These are phyloP conservation scores for Dothistroma septosporum DNA, from an alignment of 2,329 filamentous ascomycete species.

Conservation along the genomic window DNA sequence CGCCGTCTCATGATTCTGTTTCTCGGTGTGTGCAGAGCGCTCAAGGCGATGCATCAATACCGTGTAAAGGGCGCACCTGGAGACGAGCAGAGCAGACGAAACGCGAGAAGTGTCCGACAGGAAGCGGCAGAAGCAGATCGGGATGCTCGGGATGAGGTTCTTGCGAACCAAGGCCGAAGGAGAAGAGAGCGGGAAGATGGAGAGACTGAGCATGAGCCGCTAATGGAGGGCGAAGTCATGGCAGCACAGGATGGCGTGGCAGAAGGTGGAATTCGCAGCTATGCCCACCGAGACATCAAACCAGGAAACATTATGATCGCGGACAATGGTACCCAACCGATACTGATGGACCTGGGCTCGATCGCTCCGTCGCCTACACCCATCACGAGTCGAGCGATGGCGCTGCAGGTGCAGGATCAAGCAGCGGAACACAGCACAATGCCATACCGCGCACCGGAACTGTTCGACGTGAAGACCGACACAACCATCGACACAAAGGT, in stretches of 20 bases:
- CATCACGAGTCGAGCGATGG: slow-evolving; percentile 84
- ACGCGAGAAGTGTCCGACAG: slow-evolving; percentile 52
- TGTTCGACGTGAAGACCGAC: slow-evolving; percentile 96
- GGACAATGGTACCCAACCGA: slow-evolving; percentile 79
- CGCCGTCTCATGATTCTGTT: slow-evolving; percentile 83
- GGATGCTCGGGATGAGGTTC: slow-evolving; percentile 43
- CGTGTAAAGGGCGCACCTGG: slow-evolving; percentile 57
- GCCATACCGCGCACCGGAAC: slow-evolving; percentile 94
- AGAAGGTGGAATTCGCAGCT: slow-evolving; percentile 68
- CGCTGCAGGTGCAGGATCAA: slow-evolving; percentile 86
- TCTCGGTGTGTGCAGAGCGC: slow-evolving; percentile 80
- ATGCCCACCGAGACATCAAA: slow-evolving; percentile 95
- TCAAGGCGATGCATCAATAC: slow-evolving; percentile 91
- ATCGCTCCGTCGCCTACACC: slow-evolving; percentile 80
- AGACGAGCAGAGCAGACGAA: slow-evolving; percentile 47
- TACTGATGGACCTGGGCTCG: slow-evolving; percentile 96
- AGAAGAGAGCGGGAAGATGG: slow-evolving; percentile 46
- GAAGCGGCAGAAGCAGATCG: slow-evolving; percentile 55
- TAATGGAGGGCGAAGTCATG: slow-evolving; percentile 70
- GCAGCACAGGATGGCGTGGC: slow-evolving; percentile 63
- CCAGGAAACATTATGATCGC: slow-evolving; percentile 99
- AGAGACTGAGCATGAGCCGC: slow-evolving; percentile 71
- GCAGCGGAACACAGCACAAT: slow-evolving; percentile 97
- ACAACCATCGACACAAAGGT: slow-evolving; percentile 91
- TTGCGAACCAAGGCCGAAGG: slow-evolving; percentile 46